Evolutionary conservation across 495 filamentous ascomycete genomes (phyloP), one percentile per base, ranked within the genome.

Genomic region (Aspergillus cavernicola): DNA sequence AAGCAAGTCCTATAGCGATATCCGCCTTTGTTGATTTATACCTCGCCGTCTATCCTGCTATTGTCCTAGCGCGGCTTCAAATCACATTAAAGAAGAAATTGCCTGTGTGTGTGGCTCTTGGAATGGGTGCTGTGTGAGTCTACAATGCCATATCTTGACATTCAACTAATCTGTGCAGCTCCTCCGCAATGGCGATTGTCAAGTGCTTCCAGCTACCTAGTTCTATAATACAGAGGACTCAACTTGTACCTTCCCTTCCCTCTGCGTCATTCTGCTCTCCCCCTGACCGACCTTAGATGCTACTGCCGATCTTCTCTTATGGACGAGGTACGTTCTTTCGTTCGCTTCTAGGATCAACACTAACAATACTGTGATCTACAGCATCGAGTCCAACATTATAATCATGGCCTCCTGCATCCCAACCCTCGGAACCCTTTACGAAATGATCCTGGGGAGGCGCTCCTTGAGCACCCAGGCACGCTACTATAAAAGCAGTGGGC

Each of bases 321-420:
- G 75, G 76, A 77, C 71, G 0, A 56, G 57, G 72, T 75, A 64
- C 60, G 67, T 42, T 15, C 20, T 31, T 16, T 29, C 50, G 18
- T 5, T 10, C 18, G 11, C 32, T 35, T 35, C 32, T 28, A n/a
- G n/a, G n/a, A n/a, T n/a, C n/a, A n/a, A n/a, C n/a, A n/a, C 32
- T 35, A 35, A 35, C 32, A 11, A 12, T 18, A 2, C 16, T n/a
- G n/a, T n/a, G n/a, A n/a, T n/a, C n/a, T n/a, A n/a, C 40, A 75
- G 72, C 24, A 61, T 76, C 61, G 75, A 80, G 60, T 69, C 69
- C 7, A 70, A 70, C 57, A 65, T 66, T 24, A 64, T 78, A 51
- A 72, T 75, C 46, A 72, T 77, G 24, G 75, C 74, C n/a, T 66
- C 74, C 15, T 78, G 71, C 57, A 73, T 80, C 39, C 76, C 75